Evolutionary conservation across 805 yeast genomes (phyloP).

Genomic region (Saccharomyces cerevisiae): DNA sequence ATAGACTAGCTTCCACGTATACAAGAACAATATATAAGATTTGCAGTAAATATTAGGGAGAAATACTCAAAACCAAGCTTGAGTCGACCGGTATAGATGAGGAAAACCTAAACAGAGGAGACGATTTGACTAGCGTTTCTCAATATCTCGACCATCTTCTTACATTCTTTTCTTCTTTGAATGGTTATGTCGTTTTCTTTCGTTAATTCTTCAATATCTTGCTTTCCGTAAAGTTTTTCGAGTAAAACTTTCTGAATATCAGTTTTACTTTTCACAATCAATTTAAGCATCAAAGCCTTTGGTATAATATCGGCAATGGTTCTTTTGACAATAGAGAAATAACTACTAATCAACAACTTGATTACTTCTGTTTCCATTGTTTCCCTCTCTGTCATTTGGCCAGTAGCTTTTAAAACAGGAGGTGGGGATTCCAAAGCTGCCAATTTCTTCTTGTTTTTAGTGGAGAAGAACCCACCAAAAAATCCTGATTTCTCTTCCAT

Average conservation of each 20-base stretch:
- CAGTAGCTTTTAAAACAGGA: conserved; percentile 84
- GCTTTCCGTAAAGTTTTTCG: conserved; percentile 69
- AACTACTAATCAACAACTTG: conserved; percentile 81
- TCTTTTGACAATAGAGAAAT: conserved; percentile 86
- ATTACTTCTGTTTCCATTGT: conserved; percentile 95
- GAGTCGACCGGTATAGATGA: not conserved
- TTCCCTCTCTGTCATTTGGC: conserved; percentile 87
- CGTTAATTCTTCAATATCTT: conserved; percentile 66
- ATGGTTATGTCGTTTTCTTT: conserved; percentile 88
- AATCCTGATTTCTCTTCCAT: conserved; percentile 58
- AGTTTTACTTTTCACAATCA: conserved; percentile 74
- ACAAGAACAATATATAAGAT: not conserved
- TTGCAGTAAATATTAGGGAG: not conserved
- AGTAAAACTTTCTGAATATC: conserved; percentile 86
- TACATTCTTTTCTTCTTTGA: conserved; percentile 89
- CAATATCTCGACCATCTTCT: conserved; percentile 90
- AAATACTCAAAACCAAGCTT: not conserved
- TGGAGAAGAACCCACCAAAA: conserved; percentile 90
- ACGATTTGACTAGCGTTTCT: conserved; percentile 88
- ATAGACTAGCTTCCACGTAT: not conserved
- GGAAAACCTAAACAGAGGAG: conserved; percentile 27
- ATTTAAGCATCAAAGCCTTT: conserved; percentile 88
- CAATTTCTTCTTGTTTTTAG: conserved; percentile 86
- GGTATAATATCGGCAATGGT: conserved; percentile 92
- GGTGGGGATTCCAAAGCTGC: conserved; percentile 98